Evolutionary conservation across 768 basidiomycete genomes (phyloP).

Genomic region (Podaxis rugospora): DNA sequence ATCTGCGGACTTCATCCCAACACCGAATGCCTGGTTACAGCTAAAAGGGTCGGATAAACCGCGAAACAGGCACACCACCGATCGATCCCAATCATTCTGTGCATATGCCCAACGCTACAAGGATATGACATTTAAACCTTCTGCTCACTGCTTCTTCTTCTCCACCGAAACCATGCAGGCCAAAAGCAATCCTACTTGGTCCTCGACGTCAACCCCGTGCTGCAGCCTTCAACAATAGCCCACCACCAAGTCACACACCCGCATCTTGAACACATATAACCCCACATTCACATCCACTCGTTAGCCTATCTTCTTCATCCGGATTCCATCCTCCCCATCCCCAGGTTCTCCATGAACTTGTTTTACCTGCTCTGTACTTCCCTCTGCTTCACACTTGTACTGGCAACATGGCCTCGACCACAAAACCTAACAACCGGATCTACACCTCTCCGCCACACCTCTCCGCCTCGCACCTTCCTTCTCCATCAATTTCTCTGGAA

Average conservation of each 20-base stretch:
- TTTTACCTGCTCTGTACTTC: constrained; percentile 6
- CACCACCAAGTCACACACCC: not conserved
- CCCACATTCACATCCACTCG: not conserved
- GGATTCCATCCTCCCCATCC: not conserved
- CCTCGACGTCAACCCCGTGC: not conserved
- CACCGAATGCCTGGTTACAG: too few relatives aligned
- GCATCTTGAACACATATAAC: not conserved
- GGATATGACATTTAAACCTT: not conserved
- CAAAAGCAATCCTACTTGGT: not conserved
- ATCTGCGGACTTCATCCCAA: too few relatives aligned
- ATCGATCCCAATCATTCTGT: too few relatives aligned
- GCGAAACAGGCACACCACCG: too few relatives aligned
- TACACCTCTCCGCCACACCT: constrained; percentile 33
- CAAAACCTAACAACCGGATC: constrained; percentile 38
- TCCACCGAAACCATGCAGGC: not conserved
- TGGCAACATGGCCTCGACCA: constrained; percentile 47
- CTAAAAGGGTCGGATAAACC: too few relatives aligned
- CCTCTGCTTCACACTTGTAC: constrained; percentile 12
- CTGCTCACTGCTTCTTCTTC: not conserved
- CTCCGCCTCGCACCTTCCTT: constrained; percentile 48
- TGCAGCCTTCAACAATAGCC: not conserved
- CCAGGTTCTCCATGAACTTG: not conserved
- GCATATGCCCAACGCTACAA: too few relatives aligned
- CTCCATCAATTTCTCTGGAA: constrained; percentile 37
- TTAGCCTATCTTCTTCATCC: not conserved